Evolutionary conservation across 345 rosid genomes (phyloP), one percentile per base, ranked within the genome.

Genomic region (Ricinus communis): DNA sequence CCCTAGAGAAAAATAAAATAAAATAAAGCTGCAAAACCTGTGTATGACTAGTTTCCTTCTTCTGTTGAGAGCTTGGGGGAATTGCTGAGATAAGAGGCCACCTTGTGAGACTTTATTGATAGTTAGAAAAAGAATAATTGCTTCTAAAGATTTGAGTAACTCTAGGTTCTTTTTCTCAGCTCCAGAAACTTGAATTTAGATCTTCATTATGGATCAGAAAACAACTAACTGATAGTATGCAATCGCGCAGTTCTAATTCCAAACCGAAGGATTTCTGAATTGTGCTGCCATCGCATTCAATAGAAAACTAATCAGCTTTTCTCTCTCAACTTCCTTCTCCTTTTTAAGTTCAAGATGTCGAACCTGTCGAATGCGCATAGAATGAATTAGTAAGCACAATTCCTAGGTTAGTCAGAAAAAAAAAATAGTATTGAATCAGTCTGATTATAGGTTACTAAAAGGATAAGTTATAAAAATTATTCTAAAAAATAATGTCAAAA

Each of bases 271-370:
- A 74, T 88, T 88, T 73, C 91, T 80, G 69, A 88, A 94, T 62
- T 88, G 97, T 38, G 85, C 82, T 27, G 86, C 86, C 81, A 86
- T 85, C 22, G 88, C 96, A 75, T 86, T 87, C 74, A 79, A 72
- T 43, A 94, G 82, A 81, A 94, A 94, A 77, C 79, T 82, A 70
- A 86, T 87, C 68, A 94, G 88, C 31, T 74, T 61, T 50, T 87
- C 91, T 77, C 88, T 90, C 74, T 78, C 58, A 40, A 94, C 92
- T 64, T 84, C 89, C 84, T 88, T 94, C 82, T 84, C 95, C 81
- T 70, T 90, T 82, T 91, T 94, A 60, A 81, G 79, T 68, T 90
- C 98, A 62, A 91, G 87, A 76, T 91, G 93, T 5, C 95, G 90
- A 70, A 91, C 93, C 98, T 91, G 81, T 38, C 61, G 12, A 69